A percentile compares a stretch with the other conserved stretches of the same genome.
Conservation (phyloP, 2,329 filamentous ascomycete species). For the Pezicula radicicola region DNA sequence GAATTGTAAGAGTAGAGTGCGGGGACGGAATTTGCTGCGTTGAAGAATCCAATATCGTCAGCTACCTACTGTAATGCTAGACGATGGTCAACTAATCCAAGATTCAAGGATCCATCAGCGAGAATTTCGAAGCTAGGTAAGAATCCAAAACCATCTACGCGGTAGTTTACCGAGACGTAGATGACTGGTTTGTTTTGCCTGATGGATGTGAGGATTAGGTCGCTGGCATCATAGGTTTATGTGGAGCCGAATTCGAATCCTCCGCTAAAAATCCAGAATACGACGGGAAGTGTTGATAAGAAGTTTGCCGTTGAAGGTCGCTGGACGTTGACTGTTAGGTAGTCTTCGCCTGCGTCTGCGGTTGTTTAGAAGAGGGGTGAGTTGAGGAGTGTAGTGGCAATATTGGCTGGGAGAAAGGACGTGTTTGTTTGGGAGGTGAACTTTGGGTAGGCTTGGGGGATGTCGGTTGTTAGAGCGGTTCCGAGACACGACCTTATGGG, state of each 20-base stretch:
- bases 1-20: conserved; percentile 65
- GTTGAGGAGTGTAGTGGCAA: conserved; percentile 45
- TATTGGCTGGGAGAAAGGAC: conserved; percentile 33
- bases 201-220: too few species aligned
- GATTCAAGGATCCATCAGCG: conserved; percentile 63
- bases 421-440: conserved; percentile 48
- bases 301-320: conserved; percentile 52
- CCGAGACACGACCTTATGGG: conserved; percentile 55
- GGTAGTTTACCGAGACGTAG: conserved; percentile 43
- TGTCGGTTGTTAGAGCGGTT: conserved; percentile 55
- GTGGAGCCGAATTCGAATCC: conserved; percentile 63
- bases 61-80: conserved; percentile 73
- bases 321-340: conserved; percentile 59
- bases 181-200: too few species aligned
- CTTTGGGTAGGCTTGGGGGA: conserved; percentile 66
- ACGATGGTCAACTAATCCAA: conserved; percentile 71
- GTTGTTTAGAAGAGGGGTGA: conserved; percentile 55
- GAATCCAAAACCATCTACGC: conserved; percentile 72
- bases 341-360: conserved; percentile 59
- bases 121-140: conserved; percentile 66
- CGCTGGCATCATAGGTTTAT: too few species aligned
- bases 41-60: conserved; percentile 74
- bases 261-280: conserved; percentile 71
- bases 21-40: conserved; percentile 68
- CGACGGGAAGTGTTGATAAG: conserved; percentile 47